Conservation (phyloP, 2,329 filamentous ascomycete species). For the Aspergillus transmontanensis region DNA sequence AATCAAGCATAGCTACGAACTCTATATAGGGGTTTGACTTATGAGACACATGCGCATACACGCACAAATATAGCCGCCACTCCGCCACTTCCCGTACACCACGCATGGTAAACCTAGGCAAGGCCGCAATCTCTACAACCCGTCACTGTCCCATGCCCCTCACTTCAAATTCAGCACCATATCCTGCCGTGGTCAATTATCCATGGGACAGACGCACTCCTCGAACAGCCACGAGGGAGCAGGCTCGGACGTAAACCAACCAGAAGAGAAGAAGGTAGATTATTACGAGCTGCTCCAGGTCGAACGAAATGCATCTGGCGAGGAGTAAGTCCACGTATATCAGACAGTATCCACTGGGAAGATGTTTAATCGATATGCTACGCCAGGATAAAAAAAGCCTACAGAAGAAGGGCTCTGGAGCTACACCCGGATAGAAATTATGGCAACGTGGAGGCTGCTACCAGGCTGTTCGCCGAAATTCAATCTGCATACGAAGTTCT, state of each 20-base stretch:
- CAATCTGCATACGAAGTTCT: conserved; percentile 95
- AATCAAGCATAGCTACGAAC: not conserved
- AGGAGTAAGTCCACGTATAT: conserved; percentile 63
- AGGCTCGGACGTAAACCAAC: conserved; percentile 20
- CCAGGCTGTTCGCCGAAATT: conserved; percentile 83
- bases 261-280: conserved; percentile 37
- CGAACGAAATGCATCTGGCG: conserved; percentile 71
- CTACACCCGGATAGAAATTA: conserved; percentile 94
- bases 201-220: conserved; percentile 51
- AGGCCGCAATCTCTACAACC: not conserved
- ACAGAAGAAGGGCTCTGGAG: conserved; percentile 86
- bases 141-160: not conserved
- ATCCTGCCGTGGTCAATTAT: not conserved
- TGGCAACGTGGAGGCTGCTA: conserved; percentile 80
- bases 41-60: too few species aligned
- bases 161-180: not conserved
- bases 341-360: not conserved
- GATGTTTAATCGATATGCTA: conserved; percentile 3
- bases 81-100: not conserved
- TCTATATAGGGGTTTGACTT: not conserved
- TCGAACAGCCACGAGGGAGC: conserved; percentile 28
- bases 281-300: conserved; percentile 80
- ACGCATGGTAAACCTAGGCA: not conserved
- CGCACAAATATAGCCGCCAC: not conserved
- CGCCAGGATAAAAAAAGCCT: conserved; percentile 84